Evolutionary conservation across 139 green algal genomes (phyloP), one percentile per base, ranked within the genome.

Genomic region (Chlorella sp.): DNA sequence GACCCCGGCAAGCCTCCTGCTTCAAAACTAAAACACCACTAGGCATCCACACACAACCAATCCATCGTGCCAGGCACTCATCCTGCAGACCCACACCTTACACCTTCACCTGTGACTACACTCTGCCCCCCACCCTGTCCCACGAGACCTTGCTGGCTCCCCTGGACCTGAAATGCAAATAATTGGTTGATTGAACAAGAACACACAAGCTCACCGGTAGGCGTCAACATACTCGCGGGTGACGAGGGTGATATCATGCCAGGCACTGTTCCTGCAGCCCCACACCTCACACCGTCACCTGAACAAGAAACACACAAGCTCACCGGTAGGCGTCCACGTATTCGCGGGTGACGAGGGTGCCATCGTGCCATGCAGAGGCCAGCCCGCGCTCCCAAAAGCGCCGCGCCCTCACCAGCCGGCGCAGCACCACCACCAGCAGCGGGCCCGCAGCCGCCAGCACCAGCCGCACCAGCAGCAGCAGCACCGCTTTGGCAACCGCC

Each of bases 321-420:
- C 66, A 88, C 84, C 84, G 57, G 84, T 88, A 88, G 24, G 84
- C 68, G 48, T 88, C 68, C 24, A 98, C 92, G 22, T 95, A 83
- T 81, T 91, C 85, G 14, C 69, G 66, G 1, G 88, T 92, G 3
- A 96, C 81, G 0, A 84, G 87, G 14, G 22, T 22, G n/a, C 57
- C 84, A 64, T 92, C 76, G 30, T 89, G 75, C 89, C 92, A 94
- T 30, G 94, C 93, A 60, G 85, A 90, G 16, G 75, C 66, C 36
- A 96, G 91, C 3, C 94, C 94, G 0, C 88, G 60, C 87, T 92
- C 85, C 96, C 96, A 98, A 90, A 98, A 98, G n/a, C 76, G 83
- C 0, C 93, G 85, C 0, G 84, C 91, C 1, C 96, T 94, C 28
- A 98, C 93, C 30, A 95, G 66, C 34, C 75, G 42, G 34, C 96